phyloP scores from a whole-genome alignment of 2,329 filamentous ascomycete genomes.

The Stemphylium vesicarium region DNA sequence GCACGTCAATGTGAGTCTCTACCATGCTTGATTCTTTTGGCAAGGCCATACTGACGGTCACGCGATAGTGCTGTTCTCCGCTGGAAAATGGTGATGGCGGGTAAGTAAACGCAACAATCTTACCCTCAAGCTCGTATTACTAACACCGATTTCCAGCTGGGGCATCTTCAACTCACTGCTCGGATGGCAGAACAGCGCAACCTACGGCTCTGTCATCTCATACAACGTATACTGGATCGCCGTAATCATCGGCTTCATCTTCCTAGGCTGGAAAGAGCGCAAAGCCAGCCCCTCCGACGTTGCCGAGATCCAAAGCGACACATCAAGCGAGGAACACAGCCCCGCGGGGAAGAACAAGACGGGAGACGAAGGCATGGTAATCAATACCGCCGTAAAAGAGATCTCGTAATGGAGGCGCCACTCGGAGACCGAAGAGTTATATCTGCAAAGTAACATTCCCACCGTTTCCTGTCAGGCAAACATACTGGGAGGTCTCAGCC shows the following conservation, averaged over 20 bases:
- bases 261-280: conserved; percentile 71
- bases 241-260: conserved; percentile 68
- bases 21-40: not conserved
- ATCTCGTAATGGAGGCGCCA: conserved; percentile 9
- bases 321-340: conserved; percentile 22
- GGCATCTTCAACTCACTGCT: conserved; percentile 86
- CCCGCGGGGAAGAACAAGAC: conserved; percentile 22
- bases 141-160: conserved; percentile 63
- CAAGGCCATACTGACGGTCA: conserved; percentile 2
- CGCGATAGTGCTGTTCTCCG: conserved; percentile 75
- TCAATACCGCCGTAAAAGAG: conserved; percentile 23
- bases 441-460: no score
- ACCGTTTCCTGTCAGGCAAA: not conserved
- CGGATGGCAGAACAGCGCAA: conserved; percentile 88
- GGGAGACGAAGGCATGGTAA: conserved; percentile 17
- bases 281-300: conserved; percentile 26
- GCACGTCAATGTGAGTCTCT: conserved; percentile 74
- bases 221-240: conserved; percentile 89
- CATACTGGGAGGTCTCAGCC: conserved; percentile 4
- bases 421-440: no score
- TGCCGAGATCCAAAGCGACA: conserved; percentile 19
- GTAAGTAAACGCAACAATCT: conserved; percentile 1
- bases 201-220: conserved; percentile 83
- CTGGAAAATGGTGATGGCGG: conserved; percentile 70
- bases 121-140: not conserved